A percentile compares a stretch with the other conserved stretches of the same genome.
phyloP scores from a whole-genome alignment of 208 protist genomes.

The Leishmania lainsoni region DNA sequence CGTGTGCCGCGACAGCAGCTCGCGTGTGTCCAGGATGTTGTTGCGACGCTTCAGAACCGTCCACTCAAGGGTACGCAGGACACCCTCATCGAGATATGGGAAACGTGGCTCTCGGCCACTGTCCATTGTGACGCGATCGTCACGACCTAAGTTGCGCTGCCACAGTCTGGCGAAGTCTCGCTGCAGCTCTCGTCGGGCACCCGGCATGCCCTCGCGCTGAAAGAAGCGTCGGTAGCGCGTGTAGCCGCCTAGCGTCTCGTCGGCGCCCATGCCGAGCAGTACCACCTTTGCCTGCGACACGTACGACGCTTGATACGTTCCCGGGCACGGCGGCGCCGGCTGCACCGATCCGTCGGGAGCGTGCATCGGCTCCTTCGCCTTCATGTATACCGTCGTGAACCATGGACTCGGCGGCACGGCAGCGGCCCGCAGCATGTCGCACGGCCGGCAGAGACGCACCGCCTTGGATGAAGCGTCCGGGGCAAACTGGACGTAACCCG shows the following conservation, averaged over 20 bases:
- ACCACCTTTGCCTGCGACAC: conserved; percentile 78
- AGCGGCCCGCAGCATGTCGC: conserved; percentile 57
- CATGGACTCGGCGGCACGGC: conserved; percentile 56
- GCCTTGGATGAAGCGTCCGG: conserved; percentile 71
- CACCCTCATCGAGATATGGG: conserved; percentile 94
- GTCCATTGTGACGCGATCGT: conserved; percentile 94
- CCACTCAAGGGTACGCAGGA: conserved; percentile 72
- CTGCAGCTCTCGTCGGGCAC: conserved; percentile 82
- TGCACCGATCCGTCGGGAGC: neutral
- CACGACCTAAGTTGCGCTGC: conserved; percentile 94
- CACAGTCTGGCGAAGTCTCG: conserved; percentile 93
- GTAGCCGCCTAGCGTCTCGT: conserved; percentile 97
- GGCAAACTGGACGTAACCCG: conserved; percentile 72
- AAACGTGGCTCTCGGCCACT: conserved; percentile 92
- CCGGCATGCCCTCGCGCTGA: conserved; percentile 55
- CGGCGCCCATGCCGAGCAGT: conserved; percentile 94
- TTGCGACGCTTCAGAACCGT: conserved; percentile 65
- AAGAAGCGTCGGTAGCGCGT: conserved; percentile 91
- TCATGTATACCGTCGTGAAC: conserved; percentile 54
- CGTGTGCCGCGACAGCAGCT: neutral
- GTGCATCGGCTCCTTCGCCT: conserved; percentile 7
- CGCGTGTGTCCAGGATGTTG: conserved; percentile 22
- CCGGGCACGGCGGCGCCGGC: conserved; percentile 27
- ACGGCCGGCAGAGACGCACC: conserved; percentile 54
- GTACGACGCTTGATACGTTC: conserved; percentile 45